phyloP scores from a whole-genome alignment of 2,329 filamentous ascomycete genomes.

The Emergomyces pasteurianus region DNA sequence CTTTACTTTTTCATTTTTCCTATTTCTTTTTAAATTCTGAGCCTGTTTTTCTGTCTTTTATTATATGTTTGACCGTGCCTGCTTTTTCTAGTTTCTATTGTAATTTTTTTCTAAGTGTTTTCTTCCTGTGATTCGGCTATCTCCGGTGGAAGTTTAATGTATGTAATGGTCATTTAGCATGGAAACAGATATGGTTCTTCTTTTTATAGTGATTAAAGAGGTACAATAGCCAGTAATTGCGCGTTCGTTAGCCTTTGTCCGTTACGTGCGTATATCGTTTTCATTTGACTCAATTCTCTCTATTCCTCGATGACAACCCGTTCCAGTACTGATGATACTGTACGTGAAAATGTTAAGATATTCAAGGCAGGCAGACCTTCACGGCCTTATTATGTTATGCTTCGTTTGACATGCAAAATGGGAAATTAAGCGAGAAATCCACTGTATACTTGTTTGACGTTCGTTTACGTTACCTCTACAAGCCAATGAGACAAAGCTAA shows the following conservation, averaged over 20 bases:
- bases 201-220: not conserved
- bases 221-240: not conserved
- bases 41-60: not conserved
- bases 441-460: not conserved
- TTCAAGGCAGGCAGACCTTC: not conserved
- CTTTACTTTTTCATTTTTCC: not conserved
- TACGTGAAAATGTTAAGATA: not conserved
- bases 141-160: slow-evolving; percentile 1
- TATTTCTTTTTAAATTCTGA: not conserved
- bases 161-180: slow-evolving; percentile 5
- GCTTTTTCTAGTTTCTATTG: not conserved
- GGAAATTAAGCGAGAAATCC: not conserved
- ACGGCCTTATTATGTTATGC: not conserved
- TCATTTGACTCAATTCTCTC: not conserved
- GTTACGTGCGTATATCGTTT: not conserved
- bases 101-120: too few species aligned
- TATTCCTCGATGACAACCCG: not conserved
- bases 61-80: not conserved
- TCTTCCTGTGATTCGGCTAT: not conserved
- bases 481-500: not conserved
- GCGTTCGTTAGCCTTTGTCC: not conserved
- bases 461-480: not conserved
- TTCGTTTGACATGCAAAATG: not conserved
- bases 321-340: too few species aligned
- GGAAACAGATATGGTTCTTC: slow-evolving; percentile 6